phyloP scores from a whole-genome alignment of 1,139 yeast genomes.

The Pneumocystis oryctolagi region DNA sequence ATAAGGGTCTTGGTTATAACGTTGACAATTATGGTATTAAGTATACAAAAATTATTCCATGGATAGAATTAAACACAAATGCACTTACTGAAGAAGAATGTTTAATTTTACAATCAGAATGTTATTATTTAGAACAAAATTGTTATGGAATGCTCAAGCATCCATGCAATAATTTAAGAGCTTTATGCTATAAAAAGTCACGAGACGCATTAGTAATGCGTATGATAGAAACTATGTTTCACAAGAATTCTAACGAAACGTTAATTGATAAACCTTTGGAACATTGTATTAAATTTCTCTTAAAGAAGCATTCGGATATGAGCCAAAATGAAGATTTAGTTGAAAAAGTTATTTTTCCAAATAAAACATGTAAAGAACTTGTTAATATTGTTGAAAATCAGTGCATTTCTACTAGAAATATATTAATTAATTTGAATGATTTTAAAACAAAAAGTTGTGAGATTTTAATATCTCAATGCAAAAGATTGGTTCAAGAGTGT shows the following conservation, averaged over 20 bases:
- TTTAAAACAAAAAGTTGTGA: background rate
- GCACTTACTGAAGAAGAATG: background rate
- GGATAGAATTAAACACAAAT: background rate
- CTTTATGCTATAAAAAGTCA: background rate
- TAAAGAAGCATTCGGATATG: background rate
- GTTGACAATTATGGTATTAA: background rate
- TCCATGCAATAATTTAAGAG: background rate
- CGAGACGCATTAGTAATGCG: background rate
- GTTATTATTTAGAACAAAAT: background rate
- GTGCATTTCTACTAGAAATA: background rate
- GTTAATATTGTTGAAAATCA: background rate
- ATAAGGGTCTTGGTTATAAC: background rate
- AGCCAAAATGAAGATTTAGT: background rate
- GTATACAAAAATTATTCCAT: background rate
- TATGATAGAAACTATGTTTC: background rate
- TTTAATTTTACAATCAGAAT: background rate
- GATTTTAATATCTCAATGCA: background rate
- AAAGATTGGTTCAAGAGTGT: background rate
- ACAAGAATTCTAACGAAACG: background rate
- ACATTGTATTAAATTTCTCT: background rate
- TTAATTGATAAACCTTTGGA: background rate
- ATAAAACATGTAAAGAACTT: background rate
- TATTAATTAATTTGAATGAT: background rate
- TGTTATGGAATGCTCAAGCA: background rate
- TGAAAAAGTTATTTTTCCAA: background rate